Base-by-base conservation (phyloP, 2,329 filamentous ascomycete species). In the Sclerotinia minor region DNA sequence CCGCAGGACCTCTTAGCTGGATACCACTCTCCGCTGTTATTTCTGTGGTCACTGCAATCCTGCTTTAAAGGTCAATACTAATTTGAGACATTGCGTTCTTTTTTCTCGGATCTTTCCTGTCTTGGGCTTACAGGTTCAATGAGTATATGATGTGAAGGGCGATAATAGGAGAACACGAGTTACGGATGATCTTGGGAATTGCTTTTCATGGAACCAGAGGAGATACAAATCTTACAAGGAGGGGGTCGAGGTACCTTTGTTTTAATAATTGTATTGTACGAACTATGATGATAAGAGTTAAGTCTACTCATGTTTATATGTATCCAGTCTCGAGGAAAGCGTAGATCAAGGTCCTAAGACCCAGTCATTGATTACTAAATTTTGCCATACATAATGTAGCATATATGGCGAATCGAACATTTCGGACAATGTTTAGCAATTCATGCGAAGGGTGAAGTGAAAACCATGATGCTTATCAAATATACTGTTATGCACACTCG, bases 161-260 rank as follows among this genome's bases (percentile, higher is more conserved):
- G 15, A 55, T 54, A 24, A 55, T 13, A 64, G 61, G 61, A 41
- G 49, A 44, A 32, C n/a, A 44, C 35, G 59, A 63, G 59, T 63
- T 38, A n/a, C 8, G 59, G 59, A 38, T 50, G 5, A 49, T 32
- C 19, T 63, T 26, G 41, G 32, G 32, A n/a, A 50, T 63, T 50
- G 29, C 45, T 63, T 63, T 50, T 52, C 17, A n/a, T 38, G 19
- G 29, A 50, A 50, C 21, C 29, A 29, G 45, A 50, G 11, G 29
- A 32, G 32, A 63, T 63, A 63, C 59, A 63, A 13, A 50, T 63
- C 45, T 52, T 38, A 38, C 35, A 21, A 50, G 45, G n/a, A 38
- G 24, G 21, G 15, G 53, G 32, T 32, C 21, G 53, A 57, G 53
- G 59, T 21, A n/a, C 45, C 38, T 26, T 63, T 50, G 59, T 45